Conservation (phyloP, 768 basidiomycete genomes). For the Lentinula boryana region DNA sequence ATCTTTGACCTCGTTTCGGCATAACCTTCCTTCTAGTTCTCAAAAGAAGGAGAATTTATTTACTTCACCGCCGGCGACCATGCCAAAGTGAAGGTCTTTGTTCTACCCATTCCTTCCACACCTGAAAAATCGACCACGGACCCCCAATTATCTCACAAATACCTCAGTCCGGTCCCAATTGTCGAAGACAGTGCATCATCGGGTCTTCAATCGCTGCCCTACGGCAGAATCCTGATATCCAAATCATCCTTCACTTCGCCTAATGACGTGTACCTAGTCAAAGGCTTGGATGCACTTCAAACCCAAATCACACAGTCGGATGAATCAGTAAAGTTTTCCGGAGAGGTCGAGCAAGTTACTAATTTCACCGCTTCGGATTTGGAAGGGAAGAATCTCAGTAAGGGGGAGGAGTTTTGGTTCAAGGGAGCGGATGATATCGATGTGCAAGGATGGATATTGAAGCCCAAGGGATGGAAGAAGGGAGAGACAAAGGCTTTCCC, state of each 20-base stretch:
- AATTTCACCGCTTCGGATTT: conserved; percentile 53
- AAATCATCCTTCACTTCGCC: conserved; percentile 72
- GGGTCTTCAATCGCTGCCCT: conserved; percentile 54
- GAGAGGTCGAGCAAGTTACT: conserved; percentile 54
- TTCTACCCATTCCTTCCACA: conserved; percentile 59
- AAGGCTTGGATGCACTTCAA: conserved; percentile 39
- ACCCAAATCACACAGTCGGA: conserved; percentile 29
- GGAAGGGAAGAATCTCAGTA: conserved; percentile 48
- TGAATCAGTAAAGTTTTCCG: conserved; percentile 19
- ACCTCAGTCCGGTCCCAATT: conserved; percentile 49
- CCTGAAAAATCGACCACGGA: conserved; percentile 48
- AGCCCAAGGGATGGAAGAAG: conserved; percentile 70
- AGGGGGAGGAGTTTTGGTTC: conserved; percentile 86
- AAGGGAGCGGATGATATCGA: conserved; percentile 68
- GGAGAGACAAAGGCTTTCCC: conserved; percentile 74
- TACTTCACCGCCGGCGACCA: conserved; percentile 76
- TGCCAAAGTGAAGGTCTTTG: conserved; percentile 71
- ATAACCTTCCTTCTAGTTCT: conserved; percentile 49
- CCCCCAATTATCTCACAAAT: conserved; percentile 41
- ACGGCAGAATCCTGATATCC: conserved; percentile 63
- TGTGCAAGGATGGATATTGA: conserved; percentile 83
- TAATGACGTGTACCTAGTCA: conserved; percentile 70
- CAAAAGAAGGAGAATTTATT: conserved; percentile 58
- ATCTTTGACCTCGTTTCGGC: background rate
- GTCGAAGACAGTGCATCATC: conserved; percentile 54